phyloP scores from a whole-genome alignment of 164 flowering plant species.

The Liquidambar formosana region DNA sequence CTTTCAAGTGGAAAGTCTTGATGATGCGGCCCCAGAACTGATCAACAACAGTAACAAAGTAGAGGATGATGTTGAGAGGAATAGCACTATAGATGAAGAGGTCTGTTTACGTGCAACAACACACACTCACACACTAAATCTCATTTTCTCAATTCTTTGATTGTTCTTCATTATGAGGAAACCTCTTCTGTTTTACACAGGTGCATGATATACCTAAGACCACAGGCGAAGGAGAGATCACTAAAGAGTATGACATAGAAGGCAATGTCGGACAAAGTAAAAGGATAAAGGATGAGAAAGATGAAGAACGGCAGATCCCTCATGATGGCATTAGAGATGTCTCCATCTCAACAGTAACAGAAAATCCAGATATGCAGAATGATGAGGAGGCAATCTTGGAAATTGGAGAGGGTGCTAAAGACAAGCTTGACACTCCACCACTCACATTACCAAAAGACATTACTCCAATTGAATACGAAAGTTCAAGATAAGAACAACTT shows the following conservation, averaged over 20 bases:
- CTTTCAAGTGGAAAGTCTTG: background rate
- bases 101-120: background rate
- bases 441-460: background rate
- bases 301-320: constrained; percentile 13
- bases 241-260: too few species aligned
- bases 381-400: constrained; percentile 8
- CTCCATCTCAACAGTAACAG: background rate
- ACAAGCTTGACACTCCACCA: background rate
- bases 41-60: background rate
- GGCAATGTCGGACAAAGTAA: constrained; percentile 11
- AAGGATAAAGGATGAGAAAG: constrained; percentile 10
- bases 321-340: constrained; percentile 7
- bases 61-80: constrained; percentile 1
- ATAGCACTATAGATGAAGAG: background rate
- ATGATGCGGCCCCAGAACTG: constrained; percentile 1
- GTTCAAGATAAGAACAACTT: constrained; percentile 1
- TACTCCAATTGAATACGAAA: background rate
- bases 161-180: background rate
- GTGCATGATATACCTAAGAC: background rate
- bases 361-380: constrained; percentile 10
- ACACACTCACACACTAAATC: background rate
- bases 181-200: background rate
- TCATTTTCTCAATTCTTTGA: background rate
- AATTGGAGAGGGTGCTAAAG: constrained; percentile 10
- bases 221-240: background rate